A percentile compares a stretch with the other conserved stretches of the same genome.
Conservation (phyloP, 1,284 basidiomycete species). For the Malassezia brasiliensis region DNA sequence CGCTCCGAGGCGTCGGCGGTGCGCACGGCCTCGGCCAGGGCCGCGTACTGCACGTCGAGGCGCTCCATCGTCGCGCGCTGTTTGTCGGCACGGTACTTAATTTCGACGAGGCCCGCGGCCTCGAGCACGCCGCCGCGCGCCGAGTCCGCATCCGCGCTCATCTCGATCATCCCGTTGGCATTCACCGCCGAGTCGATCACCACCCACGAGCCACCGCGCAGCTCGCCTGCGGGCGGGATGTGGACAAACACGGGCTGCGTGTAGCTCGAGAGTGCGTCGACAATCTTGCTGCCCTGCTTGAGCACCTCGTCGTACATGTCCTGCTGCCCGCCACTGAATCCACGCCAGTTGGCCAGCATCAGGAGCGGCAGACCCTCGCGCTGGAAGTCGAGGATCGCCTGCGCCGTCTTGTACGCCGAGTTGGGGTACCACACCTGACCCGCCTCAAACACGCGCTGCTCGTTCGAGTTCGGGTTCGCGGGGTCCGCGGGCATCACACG, state of each 20-base stretch:
- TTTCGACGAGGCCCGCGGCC: constrained; percentile 78
- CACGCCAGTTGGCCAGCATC: constrained; percentile 99
- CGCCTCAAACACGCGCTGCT: constrained; percentile 96
- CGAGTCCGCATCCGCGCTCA: constrained; percentile 67
- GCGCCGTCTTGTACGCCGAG: constrained; percentile 99
- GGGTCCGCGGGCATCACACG: constrained; percentile 94
- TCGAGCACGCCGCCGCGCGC: constrained; percentile 81
- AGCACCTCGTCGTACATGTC: constrained; percentile 63
- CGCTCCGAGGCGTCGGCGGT: constrained; percentile 57
- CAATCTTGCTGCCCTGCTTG: constrained; percentile 58
- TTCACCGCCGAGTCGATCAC: constrained; percentile 92
- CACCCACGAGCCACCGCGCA: constrained; percentile 98
- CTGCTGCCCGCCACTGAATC: constrained; percentile 98
- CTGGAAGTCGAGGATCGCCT: constrained; percentile 97
- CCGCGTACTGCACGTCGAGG: constrained; percentile 72
- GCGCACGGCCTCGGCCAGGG: constrained; percentile 60
- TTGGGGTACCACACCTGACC: constrained; percentile 99
- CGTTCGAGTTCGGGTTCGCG: constrained; percentile 94
- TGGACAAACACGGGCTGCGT: constrained; percentile 99
- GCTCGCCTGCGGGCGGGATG: constrained; percentile 94
- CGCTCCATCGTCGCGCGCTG: constrained; percentile 87
- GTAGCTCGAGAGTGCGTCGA: constrained; percentile 92
- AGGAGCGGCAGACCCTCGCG: constrained; percentile 91
- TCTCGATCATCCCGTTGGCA: constrained; percentile 92
- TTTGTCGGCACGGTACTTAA: constrained; percentile 60